Base-by-base conservation (phyloP, 208 protist genomes). In the Leishmania turanica region DNA sequence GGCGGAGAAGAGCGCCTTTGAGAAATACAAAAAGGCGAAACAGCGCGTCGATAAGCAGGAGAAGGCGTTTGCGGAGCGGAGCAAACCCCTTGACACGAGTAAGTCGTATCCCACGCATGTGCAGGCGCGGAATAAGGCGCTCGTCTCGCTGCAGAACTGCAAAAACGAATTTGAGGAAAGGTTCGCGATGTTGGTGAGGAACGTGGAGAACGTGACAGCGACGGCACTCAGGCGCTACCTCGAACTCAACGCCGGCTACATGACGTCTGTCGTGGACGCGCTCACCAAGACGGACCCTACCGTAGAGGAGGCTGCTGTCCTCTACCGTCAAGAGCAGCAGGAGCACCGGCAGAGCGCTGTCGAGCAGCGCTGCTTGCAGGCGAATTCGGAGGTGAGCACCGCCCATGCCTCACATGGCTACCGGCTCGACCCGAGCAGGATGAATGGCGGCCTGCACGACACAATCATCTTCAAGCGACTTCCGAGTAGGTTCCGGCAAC, bases 1-100 rank as follows among this genome's bases (percentile, higher is more conserved):
- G 62, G 51, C 34, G 56, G 83, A 89, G 45, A 81, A 88, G 15
- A 75, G 31, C 19, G 72, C 84, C 4, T 81, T 80, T 47, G 82
- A 84, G 24, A 56, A 77, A 7, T 92, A 90, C 72, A 54, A 77
- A 51, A 76, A 77, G 37, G 58, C 72, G 24, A 89, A 87, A 37
- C 74, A 70, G 21, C 78, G 82, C 58, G 91, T 95, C 7, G 86
- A 90, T 69, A 82, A 87, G 58, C 87, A 84, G 73, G 91, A 95
- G 81, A 79, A 68, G n/a, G 77, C 34, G 17, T 93, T 89, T 78
- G 84, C 84, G 9, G 70, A 77, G 72, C 87, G 84, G 65, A 89
- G 84, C 40, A 91, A 89, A 75, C 75, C 84, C 2, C 81, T 95
- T 0, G 81, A 81, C 21, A 74, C 69, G 17, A 88, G 89, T 74